phyloP scores from a whole-genome alignment of 2,329 filamentous ascomycete genomes.

The Colletotrichum cuscutae region DNA sequence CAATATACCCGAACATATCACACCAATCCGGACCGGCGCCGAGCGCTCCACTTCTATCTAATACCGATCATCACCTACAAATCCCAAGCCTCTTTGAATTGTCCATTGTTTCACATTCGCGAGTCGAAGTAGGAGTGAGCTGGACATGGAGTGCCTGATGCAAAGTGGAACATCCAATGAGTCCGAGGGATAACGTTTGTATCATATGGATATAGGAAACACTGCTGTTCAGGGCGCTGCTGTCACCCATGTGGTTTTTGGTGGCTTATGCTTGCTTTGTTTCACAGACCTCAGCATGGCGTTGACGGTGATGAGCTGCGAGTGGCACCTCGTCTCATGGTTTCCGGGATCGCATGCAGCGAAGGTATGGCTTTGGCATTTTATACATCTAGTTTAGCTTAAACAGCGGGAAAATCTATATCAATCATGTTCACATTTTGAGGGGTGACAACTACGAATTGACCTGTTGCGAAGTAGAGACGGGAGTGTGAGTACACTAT shows the following conservation, averaged over 20 bases:
- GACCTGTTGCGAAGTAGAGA: not conserved
- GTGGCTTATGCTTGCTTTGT: constrained; percentile 1
- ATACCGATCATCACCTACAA: constrained; percentile 21
- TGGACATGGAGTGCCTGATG: not conserved
- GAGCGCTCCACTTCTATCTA: constrained; percentile 33
- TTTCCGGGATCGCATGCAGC: constrained; percentile 3
- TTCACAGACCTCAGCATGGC: constrained; percentile 21
- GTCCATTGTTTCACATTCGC: not conserved
- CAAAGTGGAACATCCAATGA: not conserved
- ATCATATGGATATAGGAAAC: not conserved
- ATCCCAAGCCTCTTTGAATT: not conserved
- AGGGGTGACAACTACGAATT: not conserved
- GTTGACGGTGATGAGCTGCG: constrained; percentile 25
- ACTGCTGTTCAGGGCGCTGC: not conserved
- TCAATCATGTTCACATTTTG: not conserved
- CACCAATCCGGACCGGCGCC: constrained; percentile 37
- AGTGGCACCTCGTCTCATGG: constrained; percentile 7
- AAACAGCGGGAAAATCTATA: not conserved
- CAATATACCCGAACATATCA: constrained; percentile 33
- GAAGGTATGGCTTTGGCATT: not conserved
- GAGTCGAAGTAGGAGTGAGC: constrained; percentile 1
- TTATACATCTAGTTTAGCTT: constrained; percentile 4
- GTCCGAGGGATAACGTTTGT: not conserved
- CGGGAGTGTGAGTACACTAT: not conserved
- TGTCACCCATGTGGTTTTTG: not conserved